Evolutionary conservation across 352 stramenopile genomes (phyloP), one percentile per base, ranked within the genome.

Genomic region (Halophytophthora polymorphica): DNA sequence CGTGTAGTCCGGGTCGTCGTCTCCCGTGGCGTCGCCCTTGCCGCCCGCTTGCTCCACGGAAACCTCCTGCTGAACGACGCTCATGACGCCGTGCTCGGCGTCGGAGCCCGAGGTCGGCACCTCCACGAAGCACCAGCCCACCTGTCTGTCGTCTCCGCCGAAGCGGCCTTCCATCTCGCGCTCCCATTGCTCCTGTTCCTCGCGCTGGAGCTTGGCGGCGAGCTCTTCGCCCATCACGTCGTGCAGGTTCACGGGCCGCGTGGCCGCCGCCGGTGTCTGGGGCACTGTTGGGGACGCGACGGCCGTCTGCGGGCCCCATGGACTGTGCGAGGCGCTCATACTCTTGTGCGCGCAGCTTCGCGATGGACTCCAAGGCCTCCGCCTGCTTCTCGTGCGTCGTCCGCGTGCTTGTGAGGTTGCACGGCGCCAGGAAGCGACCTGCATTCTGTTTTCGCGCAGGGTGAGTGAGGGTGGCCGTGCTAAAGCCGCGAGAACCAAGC

Each of bases 171-270:
- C 69, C 46, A 88, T 78, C 50, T 86, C 75, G 21, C 63, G 58
- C 54, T 87, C 71, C 61, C 76, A 86, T 52, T 86, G 62, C 47
- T 85, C 75, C 50, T 87, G 65, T 42, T 88, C 77, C 47, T 88
- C 77, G 36, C 64, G 74, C 66, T 88, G 77, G 21, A 88, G 71
- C 52, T 83, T 88, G 46, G 58, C 66, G 21, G 75, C 75, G 47
- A 88, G 59, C 58, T 88, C 75, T 55, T 83, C 75, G 52, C 84
- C 77, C 73, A 88, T 86, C 48, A 88, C 74, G 41, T 84, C 66
- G 47, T 75, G 65, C 23, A 88, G 62, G 36, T 73, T 83, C n/a
- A 85, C 60, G 23, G 69, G 55, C 25, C 25, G 25, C 40, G 53
- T 50, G 13, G 56, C 49, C 3, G 64, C 53, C 6, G 70, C 57